These are phyloP conservation scores for Nannizziopsis barbatae DNA, from an alignment of 2,329 filamentous ascomycete species.

Conservation along the genomic window DNA sequence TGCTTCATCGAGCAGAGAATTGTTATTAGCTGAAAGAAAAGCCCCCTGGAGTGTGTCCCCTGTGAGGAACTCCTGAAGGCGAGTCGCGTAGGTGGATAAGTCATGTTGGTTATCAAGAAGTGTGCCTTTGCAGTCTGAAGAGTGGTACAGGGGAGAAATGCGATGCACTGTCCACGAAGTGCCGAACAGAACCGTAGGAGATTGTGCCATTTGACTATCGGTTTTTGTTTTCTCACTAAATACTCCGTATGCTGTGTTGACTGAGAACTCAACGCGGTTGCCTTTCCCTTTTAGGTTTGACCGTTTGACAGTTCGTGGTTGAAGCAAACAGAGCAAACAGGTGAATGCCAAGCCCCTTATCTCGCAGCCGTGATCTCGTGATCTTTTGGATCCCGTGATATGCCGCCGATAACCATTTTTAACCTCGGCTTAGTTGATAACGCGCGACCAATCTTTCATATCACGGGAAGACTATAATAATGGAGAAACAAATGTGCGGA, in stretches of 20 bases:
- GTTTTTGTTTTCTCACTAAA: too few species aligned
- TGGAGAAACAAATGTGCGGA: too few species aligned
- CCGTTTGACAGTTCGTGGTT: background rate
- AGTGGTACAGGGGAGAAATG: conserved; percentile 44
- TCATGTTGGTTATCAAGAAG: conserved; percentile 27
- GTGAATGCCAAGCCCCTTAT: background rate
- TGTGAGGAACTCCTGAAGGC: conserved; percentile 40
- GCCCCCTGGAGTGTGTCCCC: conserved; percentile 40
- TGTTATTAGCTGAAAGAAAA: background rate
- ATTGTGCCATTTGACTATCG: conserved; percentile 11
- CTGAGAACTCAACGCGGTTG: too few species aligned
- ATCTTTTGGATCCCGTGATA: background rate
- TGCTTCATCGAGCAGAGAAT: conserved; percentile 26
- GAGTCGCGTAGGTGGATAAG: conserved; percentile 38
- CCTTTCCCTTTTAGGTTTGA: too few species aligned
- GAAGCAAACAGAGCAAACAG: background rate
- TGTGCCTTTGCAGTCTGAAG: conserved; percentile 24
- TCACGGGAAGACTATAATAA: too few species aligned
- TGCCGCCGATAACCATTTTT: background rate
- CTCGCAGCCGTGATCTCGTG: background rate
- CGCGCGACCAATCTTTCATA: too few species aligned
- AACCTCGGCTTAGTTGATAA: too few species aligned
- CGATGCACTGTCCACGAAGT: conserved; percentile 46
- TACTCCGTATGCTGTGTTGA: too few species aligned
- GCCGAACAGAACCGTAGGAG: conserved; percentile 33